A percentile compares a stretch with the other conserved stretches of the same genome.
phyloP scores from a whole-genome alignment of 2,329 filamentous ascomycete species.

The Aureobasidium sp. region DNA sequence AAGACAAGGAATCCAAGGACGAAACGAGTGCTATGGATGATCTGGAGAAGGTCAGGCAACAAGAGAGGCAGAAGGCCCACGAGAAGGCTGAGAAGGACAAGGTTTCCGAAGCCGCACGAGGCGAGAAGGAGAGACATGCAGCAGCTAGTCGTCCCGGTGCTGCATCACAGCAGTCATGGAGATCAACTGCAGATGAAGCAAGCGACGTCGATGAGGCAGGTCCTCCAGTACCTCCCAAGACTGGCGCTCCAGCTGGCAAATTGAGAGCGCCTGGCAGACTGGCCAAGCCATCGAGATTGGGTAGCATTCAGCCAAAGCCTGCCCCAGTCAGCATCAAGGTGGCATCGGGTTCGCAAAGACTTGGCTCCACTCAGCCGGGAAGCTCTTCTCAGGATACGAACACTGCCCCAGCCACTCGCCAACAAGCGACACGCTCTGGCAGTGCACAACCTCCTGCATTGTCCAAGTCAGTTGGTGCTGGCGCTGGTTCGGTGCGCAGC shows the following conservation, averaged over 20 bases:
- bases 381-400: slow-evolving; percentile 21
- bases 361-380: slow-evolving; percentile 18
- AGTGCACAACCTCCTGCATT: slow-evolving; percentile 11
- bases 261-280: slow-evolving; percentile 28
- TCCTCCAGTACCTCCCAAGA: slow-evolving; percentile 52
- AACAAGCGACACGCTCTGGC: slow-evolving; percentile 13
- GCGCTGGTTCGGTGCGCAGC: slow-evolving; percentile 21
- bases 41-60: slow-evolving; percentile 59
- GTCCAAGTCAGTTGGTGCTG: slow-evolving; percentile 8
- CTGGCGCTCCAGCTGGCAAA: slow-evolving; percentile 32
- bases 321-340: slow-evolving; percentile 65
- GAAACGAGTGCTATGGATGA: slow-evolving; percentile 54
- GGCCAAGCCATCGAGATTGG: slow-evolving; percentile 34
- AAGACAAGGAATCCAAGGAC: slow-evolving; percentile 54
- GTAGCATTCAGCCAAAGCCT: slow-evolving; percentile 52
- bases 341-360: slow-evolving; percentile 37
- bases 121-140: slow-evolving; percentile 27
- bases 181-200: slow-evolving; percentile 28
- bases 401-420: slow-evolving; percentile 11
- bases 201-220: slow-evolving; percentile 47
- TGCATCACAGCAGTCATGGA: slow-evolving; percentile 17
- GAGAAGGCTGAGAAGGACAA: slow-evolving; percentile 44
- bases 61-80: slow-evolving; percentile 60
- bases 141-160: slow-evolving; percentile 12
- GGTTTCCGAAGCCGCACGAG: slow-evolving; percentile 29